Percentiles rank a stretch among this genome's conserved stretches.
Evolutionary conservation across 1,139 yeast genomes (phyloP).

Genomic region (Yamadazyma siamensis): DNA sequence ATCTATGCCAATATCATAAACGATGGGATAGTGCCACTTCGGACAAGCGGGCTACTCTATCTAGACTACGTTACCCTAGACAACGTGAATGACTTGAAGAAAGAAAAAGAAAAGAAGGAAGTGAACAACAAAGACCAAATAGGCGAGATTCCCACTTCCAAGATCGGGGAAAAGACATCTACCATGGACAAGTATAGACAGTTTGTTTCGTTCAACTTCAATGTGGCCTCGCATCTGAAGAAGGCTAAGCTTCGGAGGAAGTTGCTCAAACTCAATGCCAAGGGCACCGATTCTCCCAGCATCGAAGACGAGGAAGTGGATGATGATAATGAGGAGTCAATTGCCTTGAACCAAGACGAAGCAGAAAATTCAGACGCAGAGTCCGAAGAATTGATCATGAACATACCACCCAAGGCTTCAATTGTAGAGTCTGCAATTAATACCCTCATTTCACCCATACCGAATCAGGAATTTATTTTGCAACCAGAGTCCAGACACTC

Average conservation of each 20-base stretch:
- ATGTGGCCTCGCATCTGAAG: constrained; percentile 11
- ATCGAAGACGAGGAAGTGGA: constrained; percentile 11
- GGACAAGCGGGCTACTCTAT: constrained; percentile 53
- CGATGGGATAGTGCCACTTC: constrained; percentile 91
- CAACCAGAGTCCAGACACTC: constrained; percentile 46
- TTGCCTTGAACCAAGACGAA: constrained; percentile 13
- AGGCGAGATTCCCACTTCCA: constrained; percentile 13
- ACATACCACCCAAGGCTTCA: constrained; percentile 44
- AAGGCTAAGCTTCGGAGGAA: constrained; percentile 20
- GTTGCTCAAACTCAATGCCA: constrained; percentile 25
- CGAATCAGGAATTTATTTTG: constrained; percentile 29
- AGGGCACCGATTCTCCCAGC: constrained; percentile 14
- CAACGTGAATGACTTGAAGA: constrained; percentile 26
- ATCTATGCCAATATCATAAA: constrained; percentile 78
- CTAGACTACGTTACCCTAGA: constrained; percentile 44
- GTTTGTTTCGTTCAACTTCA: constrained; percentile 19
- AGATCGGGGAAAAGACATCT: constrained; percentile 5
- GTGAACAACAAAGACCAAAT: constrained; percentile 9
- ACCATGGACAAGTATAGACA: constrained; percentile 16
- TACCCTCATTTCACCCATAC: constrained; percentile 43
- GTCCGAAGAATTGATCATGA: constrained; percentile 12
- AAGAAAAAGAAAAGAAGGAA: constrained; percentile 10
- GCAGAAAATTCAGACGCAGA: constrained; percentile 11
- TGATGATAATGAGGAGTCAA: constrained; percentile 10
- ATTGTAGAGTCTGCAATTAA: constrained; percentile 43